phyloP scores from a whole-genome alignment of 139 green algal species.

The Micractinium sp. region DNA sequence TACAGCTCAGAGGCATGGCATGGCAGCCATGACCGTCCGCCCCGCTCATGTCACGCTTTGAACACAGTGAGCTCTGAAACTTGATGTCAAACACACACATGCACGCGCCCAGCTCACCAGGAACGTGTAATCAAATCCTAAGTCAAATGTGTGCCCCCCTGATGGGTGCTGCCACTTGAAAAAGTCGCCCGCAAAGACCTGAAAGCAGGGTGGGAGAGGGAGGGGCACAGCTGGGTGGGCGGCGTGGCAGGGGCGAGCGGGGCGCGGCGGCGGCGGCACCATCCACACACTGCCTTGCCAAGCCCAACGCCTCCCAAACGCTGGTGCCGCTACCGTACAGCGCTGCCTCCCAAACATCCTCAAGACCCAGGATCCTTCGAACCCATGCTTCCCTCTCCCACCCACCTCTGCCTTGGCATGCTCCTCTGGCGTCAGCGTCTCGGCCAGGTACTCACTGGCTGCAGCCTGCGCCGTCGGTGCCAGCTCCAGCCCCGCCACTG shows the following conservation, averaged over 20 bases:
- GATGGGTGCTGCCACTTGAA: conserved; percentile 26
- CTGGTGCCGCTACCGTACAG: neutral
- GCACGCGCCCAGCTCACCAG: conserved; percentile 23
- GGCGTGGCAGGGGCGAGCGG: neutral
- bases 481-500: conserved; percentile 57
- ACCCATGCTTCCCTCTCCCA: neutral
- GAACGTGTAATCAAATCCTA: conserved; percentile 68
- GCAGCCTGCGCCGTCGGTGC: conserved; percentile 28
- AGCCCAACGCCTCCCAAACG: neutral
- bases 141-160: neutral
- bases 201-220: neutral
- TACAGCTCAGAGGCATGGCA: too few relatives aligned
- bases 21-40: too few relatives aligned
- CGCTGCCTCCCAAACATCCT: neutral
- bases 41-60: too few relatives aligned
- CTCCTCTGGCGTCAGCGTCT: neutral
- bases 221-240: neutral
- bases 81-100: too few relatives aligned
- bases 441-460: conserved; percentile 1
- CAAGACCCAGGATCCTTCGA: neutral
- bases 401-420: neutral
- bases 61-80: too few relatives aligned
- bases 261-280: neutral
- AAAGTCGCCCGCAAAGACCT: conserved; percentile 54
- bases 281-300: neutral